Conservation (phyloP, 768 basidiomycete genomes). For the Tylopilus felleus region DNA sequence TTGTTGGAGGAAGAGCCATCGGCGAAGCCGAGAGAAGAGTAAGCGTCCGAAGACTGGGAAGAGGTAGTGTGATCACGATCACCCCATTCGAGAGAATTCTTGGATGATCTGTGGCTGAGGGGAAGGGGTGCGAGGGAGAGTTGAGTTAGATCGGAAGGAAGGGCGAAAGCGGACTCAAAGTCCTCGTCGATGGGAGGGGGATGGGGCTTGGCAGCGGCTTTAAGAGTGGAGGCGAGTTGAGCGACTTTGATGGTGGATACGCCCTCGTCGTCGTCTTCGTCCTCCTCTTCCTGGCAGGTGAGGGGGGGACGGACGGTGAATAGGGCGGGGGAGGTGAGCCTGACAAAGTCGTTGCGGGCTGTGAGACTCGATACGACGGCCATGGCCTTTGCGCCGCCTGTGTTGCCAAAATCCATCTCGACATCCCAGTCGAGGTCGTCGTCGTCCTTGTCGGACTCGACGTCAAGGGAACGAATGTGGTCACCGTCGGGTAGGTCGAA, state of each 20-base stretch:
- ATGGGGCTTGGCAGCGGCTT: conserved; percentile 29
- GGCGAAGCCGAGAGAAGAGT: conserved; percentile 74
- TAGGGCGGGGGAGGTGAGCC: conserved; percentile 21
- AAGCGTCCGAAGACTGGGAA: conserved; percentile 85
- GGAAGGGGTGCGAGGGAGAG: conserved; percentile 79
- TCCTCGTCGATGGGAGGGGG: conserved; percentile 57
- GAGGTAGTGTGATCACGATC: conserved; percentile 81
- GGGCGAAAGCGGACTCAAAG: conserved; percentile 77
- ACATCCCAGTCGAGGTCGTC: conserved; percentile 70
- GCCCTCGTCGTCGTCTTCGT: conserved; percentile 77
- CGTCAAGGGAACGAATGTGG: conserved; percentile 55
- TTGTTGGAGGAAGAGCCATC: conserved; percentile 71
- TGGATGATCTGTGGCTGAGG: conserved; percentile 73
- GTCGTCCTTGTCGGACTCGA: conserved; percentile 61
- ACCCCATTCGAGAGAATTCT: conserved; percentile 82
- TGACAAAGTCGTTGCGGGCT: conserved; percentile 41
- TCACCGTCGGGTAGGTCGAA: conserved; percentile 80
- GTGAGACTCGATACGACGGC: conserved; percentile 38
- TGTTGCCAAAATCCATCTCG: conserved; percentile 66
- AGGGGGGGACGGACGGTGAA: conserved; percentile 66
- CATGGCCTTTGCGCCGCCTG: conserved; percentile 48
- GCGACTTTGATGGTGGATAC: conserved; percentile 80
- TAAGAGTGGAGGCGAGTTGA: conserved; percentile 40
- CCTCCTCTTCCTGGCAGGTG: conserved; percentile 42
- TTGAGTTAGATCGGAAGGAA: conserved; percentile 76